Evolutionary conservation across 139 green algal genomes (phyloP).

Genomic region (Diplosphaera chodatii): DNA sequence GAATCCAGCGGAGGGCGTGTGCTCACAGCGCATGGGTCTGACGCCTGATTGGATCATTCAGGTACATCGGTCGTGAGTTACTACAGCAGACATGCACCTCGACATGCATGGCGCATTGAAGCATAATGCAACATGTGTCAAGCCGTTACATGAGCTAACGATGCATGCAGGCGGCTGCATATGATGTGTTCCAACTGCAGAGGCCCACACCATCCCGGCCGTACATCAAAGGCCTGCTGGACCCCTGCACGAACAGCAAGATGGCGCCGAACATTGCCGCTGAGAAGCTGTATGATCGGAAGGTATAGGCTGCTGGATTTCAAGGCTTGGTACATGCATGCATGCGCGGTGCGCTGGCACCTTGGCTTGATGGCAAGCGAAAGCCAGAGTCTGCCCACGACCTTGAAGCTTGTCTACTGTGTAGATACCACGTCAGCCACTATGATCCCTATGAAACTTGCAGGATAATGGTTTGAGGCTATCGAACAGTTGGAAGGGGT

Average conservation of each 20-base stretch:
- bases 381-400: too few species aligned
- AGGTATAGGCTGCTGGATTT: constrained; percentile 1
- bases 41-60: constrained; percentile 72
- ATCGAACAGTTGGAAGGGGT: constrained; percentile 67
- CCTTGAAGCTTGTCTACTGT: too few species aligned
- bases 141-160: not conserved
- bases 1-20: not conserved
- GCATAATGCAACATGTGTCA: too few species aligned
- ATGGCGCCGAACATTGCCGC: constrained; percentile 78
- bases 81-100: too few species aligned
- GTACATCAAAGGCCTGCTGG: constrained; percentile 67
- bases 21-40: constrained; percentile 46
- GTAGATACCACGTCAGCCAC: too few species aligned
- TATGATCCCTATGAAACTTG: too few species aligned
- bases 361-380: too few species aligned
- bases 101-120: too few species aligned
- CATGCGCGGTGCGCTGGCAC: too few species aligned
- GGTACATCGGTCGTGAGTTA: too few species aligned
- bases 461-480: constrained; percentile 66
- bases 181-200: constrained; percentile 42
- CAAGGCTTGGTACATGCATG: too few species aligned
- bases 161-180: constrained; percentile 22
- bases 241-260: constrained; percentile 80
- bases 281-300: constrained; percentile 75
- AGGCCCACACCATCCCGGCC: constrained; percentile 44